Evolutionary conservation across 805 yeast species (phyloP).

Genomic region (Candida ovalis): DNA sequence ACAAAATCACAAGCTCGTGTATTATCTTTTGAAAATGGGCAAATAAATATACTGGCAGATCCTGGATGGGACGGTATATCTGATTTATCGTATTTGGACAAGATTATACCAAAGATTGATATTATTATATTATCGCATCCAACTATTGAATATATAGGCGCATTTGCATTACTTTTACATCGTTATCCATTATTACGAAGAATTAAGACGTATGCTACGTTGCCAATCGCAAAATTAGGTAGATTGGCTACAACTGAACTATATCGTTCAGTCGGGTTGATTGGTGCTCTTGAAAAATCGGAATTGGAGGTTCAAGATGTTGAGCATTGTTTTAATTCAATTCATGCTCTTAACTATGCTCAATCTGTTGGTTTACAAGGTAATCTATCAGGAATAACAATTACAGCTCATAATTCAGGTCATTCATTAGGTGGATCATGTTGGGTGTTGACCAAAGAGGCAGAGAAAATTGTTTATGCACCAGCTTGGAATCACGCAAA

Average conservation of each 20-base stretch:
- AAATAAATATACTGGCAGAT: conserved; percentile 57
- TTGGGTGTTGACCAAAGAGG: conserved; percentile 71
- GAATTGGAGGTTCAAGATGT: conserved; percentile 65
- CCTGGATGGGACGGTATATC: conserved; percentile 69
- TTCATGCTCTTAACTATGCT: conserved; percentile 68
- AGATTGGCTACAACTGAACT: conserved; percentile 80
- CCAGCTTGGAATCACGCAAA: conserved; percentile 94
- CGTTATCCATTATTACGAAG: conserved; percentile 55
- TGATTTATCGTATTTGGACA: conserved; percentile 39
- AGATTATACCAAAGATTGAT: conserved; percentile 49
- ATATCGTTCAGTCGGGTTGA: conserved; percentile 66
- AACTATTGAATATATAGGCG: conserved; percentile 74
- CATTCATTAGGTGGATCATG: conserved; percentile 91
- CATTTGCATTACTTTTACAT: conserved; percentile 62
- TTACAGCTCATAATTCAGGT: conserved; percentile 88
- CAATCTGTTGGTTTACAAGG: conserved; percentile 69
- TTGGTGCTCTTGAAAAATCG: conserved; percentile 66
- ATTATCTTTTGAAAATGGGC: conserved; percentile 48
- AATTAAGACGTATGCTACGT: conserved; percentile 78
- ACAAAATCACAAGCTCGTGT: conserved; percentile 33
- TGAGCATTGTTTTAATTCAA: conserved; percentile 73
- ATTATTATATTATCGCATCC: conserved; percentile 83
- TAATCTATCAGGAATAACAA: conserved; percentile 51
- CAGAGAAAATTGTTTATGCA: conserved; percentile 82
- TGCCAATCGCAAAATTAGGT: conserved; percentile 88